Conservation (phyloP, 2,329 filamentous ascomycete genomes). For the Curvularia verruculosa region DNA sequence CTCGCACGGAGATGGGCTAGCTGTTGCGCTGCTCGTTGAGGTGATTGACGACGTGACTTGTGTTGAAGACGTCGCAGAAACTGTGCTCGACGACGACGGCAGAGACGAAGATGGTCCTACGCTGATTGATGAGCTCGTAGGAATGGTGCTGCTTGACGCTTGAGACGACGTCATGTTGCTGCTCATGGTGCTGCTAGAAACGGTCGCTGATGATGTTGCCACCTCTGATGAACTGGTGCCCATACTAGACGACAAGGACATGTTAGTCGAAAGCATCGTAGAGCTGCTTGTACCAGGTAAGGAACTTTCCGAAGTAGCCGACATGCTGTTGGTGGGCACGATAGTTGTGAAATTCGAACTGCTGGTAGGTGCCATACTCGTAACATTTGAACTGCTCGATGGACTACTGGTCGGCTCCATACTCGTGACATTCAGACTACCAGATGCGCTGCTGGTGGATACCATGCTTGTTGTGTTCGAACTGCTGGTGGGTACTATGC, state of each 20-base stretch:
- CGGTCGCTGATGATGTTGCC: not conserved
- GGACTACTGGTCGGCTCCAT: not conserved
- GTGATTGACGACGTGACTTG: slow-evolving; percentile 5
- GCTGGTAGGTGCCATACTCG: not conserved
- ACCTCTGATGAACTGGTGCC: not conserved
- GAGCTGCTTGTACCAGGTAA: slow-evolving; percentile 1
- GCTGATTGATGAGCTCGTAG: not conserved
- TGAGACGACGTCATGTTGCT: not conserved
- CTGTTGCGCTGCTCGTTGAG: slow-evolving; percentile 5
- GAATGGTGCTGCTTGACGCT: slow-evolving; percentile 2
- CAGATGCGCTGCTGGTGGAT: not conserved
- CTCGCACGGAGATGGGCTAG: slow-evolving; percentile 19
- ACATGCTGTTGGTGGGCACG: not conserved
- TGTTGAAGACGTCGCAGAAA: slow-evolving; percentile 3
- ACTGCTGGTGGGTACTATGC: not conserved
- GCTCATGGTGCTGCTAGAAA: not conserved
- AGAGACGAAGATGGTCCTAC: slow-evolving; percentile 1
- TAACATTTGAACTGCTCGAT: too few relatives aligned
- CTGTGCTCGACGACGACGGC: slow-evolving; percentile 5
- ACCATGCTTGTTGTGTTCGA: too few relatives aligned
- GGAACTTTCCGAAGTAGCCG: slow-evolving; percentile 1
- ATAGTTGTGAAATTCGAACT: too few relatives aligned
- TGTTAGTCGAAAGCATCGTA: not conserved
- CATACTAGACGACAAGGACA: not conserved
- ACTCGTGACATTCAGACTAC: not conserved